These are phyloP conservation scores for Tetrahymena borealis DNA, from an alignment of 73 alveolate species.

Conservation along the genomic window DNA sequence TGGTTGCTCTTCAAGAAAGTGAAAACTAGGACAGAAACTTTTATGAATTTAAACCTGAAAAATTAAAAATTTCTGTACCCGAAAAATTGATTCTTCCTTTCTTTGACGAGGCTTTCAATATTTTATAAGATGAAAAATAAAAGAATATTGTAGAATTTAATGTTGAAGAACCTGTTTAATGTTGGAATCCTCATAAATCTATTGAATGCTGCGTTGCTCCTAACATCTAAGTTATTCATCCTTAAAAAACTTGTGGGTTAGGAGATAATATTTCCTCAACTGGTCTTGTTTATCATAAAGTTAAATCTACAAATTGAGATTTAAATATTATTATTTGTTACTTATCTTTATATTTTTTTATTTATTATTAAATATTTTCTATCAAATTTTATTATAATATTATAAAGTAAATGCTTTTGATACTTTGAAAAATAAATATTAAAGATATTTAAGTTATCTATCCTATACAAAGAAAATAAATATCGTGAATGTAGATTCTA, in stretches of 20 bases:
- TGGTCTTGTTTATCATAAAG: neutral
- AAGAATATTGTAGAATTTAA: neutral
- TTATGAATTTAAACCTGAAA: neutral
- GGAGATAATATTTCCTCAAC: neutral
- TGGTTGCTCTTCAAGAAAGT: neutral
- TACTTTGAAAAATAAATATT: too few species aligned
- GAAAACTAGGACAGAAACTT: neutral
- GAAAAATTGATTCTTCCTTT: neutral
- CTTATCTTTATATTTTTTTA: too few species aligned
- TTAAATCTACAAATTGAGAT: neutral
- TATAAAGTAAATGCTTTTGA: too few species aligned
- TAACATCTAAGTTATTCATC: neutral
- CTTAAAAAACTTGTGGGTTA: neutral
- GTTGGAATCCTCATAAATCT: neutral
- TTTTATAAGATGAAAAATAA: neutral
- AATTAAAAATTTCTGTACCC: neutral
- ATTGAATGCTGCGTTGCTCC: neutral
- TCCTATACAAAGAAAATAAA: too few species aligned
- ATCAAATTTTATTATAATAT: too few species aligned
- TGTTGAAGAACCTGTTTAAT: neutral
- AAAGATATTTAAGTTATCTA: too few species aligned
- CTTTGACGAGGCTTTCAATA: neutral
- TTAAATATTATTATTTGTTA: too few species aligned
- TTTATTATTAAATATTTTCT: too few species aligned
- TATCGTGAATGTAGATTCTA: too few species aligned